Base-by-base conservation (phyloP, 164 flowering plant genomes). In the Liquidambar formosana region DNA sequence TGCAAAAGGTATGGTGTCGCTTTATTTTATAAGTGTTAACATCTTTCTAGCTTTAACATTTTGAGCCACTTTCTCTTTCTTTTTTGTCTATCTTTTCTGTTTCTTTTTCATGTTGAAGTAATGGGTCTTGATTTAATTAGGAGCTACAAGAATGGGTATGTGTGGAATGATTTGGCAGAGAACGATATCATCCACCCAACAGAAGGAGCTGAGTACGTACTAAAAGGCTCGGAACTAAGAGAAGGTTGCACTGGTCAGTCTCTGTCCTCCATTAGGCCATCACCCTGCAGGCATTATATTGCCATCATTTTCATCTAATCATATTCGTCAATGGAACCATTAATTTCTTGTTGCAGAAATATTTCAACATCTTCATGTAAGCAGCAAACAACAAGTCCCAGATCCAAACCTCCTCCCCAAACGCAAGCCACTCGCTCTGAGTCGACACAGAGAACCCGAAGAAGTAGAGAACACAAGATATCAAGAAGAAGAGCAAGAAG, bases 91-190 rank as follows among this genome's bases (percentile, higher is more conserved):
- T 33, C 41, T 33, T 33, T 6, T 33, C 41, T 33, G 6, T 6
- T 33, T 6, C 6, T 33, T 33, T 33, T 33, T 33, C 41, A 33
- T 33, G 41, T 6, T n/a, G 48, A 11, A 63, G 19, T 44, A 9
- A 2, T 45, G 13, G 22, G 26, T 13, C 46, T 44, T 19, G 21
- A 15, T 48, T 45, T 23, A n/a, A n/a, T n/a, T 49, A 89, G 99
- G 92, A 89, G 88, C 85, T 94, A 92, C 80, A 94, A 87, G 78
- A 93, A 84, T 64, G 97, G 99, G 8, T 94, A 83, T 77, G 97
- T 94, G 8, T 94, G 98, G 98, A 86, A 90, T 73, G 97, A 94
- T 47, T 75, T 94, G 68, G 64, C 83, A 0, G 91, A 85, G 61
- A 83, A 88, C 51, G 98, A 94, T 66, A 47, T 81, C 23, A 87